Evolutionary conservation across 2,329 filamentous ascomycete genomes (phyloP).

Genomic region (Cordyceps fumosorosea): DNA sequence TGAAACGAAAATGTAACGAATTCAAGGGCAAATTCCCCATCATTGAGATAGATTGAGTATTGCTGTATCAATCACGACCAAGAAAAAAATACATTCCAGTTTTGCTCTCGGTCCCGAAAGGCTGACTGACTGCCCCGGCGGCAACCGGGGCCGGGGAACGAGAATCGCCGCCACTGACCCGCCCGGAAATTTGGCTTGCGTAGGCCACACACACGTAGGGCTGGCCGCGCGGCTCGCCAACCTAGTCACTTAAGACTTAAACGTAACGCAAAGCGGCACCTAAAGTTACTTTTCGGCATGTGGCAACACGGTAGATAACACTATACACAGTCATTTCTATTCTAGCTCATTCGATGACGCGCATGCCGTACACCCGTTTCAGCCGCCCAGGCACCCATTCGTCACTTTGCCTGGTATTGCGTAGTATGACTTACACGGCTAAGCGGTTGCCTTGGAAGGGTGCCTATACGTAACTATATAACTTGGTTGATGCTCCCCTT

Average conservation of each 20-base stretch:
- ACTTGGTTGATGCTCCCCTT: not conserved
- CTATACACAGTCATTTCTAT: not conserved
- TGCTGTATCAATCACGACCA: no score
- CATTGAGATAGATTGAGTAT: no score
- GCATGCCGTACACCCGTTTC: not conserved
- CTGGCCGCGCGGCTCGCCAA: constrained; percentile 10
- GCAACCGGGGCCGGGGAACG: not conserved
- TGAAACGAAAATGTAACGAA: not conserved
- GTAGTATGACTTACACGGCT: not conserved
- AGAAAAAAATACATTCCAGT: no score
- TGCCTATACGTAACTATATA: not conserved
- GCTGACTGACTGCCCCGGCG: not conserved
- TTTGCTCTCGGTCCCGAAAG: not conserved
- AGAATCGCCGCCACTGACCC: not conserved
- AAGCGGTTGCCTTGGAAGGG: not conserved
- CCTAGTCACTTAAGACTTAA: not conserved
- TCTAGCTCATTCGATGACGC: constrained; percentile 5
- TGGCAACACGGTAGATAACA: not conserved
- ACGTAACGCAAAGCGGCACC: not conserved
- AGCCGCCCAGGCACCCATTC: constrained; percentile 3
- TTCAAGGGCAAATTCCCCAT: no score
- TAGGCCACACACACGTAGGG: constrained; percentile 2
- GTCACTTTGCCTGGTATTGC: not conserved
- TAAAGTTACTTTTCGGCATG: not conserved
- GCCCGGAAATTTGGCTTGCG: not conserved